phyloP scores from a whole-genome alignment of 2,329 filamentous ascomycete genomes.

The Fusarium camptoceras region DNA sequence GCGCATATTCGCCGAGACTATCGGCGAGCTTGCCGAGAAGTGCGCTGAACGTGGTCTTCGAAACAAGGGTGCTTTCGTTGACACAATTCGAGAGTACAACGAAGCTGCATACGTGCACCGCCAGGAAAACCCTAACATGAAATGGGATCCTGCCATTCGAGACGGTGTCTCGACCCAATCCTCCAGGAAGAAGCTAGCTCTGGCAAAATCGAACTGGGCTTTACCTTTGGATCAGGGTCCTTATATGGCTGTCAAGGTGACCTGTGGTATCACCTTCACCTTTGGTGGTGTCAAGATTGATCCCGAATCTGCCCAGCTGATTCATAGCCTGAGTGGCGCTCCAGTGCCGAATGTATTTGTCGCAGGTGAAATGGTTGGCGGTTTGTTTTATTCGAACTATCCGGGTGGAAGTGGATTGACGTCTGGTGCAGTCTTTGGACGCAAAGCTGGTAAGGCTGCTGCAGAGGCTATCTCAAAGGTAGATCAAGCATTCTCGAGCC shows the following conservation, averaged over 20 bases:
- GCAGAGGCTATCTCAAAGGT: not conserved
- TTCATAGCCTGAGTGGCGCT: not conserved
- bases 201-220: conserved; percentile 24
- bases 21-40: conserved; percentile 4
- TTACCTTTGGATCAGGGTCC: conserved; percentile 15
- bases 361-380: conserved; percentile 22
- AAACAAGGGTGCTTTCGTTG: not conserved
- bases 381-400: conserved; percentile 14
- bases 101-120: conserved; percentile 13
- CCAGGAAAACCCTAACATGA: not conserved
- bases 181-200: not conserved
- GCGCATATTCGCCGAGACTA: not conserved
- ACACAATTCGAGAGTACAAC: conserved; percentile 11
- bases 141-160: conserved; percentile 16
- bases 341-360: conserved; percentile 1
- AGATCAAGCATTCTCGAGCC: not conserved
- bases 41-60: not conserved
- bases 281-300: conserved; percentile 22
- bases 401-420: conserved; percentile 19
- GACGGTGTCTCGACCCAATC: conserved; percentile 20
- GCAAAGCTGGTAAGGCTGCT: conserved; percentile 11
- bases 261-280: conserved; percentile 13
- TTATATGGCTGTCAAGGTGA: conserved; percentile 17
- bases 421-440: conserved; percentile 18
- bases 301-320: conserved; percentile 5